Percentiles rank a stretch among this genome's conserved stretches.
Evolutionary conservation across 257 asterid species (phyloP).

Genomic region (Leonotis leonurus): DNA sequence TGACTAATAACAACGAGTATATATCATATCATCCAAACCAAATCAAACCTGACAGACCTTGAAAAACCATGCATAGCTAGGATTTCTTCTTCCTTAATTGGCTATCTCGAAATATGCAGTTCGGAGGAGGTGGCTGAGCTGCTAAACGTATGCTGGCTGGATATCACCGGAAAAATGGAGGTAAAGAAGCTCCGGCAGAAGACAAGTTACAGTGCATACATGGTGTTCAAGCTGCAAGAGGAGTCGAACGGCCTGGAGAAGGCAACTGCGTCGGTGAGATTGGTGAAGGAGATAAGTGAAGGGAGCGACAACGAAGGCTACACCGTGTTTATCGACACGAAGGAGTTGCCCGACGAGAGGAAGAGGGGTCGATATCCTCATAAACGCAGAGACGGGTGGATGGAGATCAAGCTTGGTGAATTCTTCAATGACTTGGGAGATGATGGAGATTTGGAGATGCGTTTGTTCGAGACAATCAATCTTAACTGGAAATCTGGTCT

Average conservation of each 20-base stretch:
- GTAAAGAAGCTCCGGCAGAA: neutral
- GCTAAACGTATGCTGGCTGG: neutral
- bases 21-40: too few relatives aligned
- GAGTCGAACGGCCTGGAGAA: neutral
- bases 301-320: neutral
- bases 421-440: neutral
- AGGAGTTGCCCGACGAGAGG: neutral
- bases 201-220: neutral
- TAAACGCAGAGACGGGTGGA: neutral
- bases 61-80: too few relatives aligned
- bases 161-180: neutral
- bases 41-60: too few relatives aligned
- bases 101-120: too few relatives aligned
- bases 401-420: constrained; percentile 1
- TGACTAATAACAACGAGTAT: too few relatives aligned
- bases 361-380: neutral
- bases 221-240: neutral
- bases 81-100: too few relatives aligned
- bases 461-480: neutral
- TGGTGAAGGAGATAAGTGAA: neutral
- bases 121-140: constrained; percentile 4
- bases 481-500: neutral
- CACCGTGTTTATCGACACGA: neutral
- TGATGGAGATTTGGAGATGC: neutral
- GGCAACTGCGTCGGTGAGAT: neutral